These are phyloP conservation scores for Fraxinus pennsylvanica DNA, from an alignment of 257 asterid genomes.

Conservation along the genomic window DNA sequence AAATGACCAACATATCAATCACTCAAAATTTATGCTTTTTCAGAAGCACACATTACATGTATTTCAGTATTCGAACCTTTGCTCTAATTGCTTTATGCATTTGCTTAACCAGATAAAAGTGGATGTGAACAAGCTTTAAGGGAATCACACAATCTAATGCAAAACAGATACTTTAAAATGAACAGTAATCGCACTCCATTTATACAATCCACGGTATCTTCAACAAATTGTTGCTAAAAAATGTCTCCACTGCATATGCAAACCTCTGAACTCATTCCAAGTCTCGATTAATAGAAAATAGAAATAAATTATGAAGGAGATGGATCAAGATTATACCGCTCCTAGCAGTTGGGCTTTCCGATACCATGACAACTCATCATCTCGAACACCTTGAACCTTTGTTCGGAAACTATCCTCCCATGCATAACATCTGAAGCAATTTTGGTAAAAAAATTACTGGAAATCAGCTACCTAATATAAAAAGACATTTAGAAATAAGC, in stretches of 20 bases:
- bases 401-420: conserved; percentile 91
- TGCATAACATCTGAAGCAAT: conserved; percentile 80
- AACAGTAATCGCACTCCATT: background rate
- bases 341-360: conserved; percentile 78
- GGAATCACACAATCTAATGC: conserved; percentile 4
- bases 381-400: conserved; percentile 74
- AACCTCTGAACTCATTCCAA: background rate
- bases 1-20: background rate
- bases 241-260: background rate
- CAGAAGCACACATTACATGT: conserved; percentile 15
- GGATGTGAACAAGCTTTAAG: background rate
- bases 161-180: background rate
- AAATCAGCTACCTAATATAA: conserved; percentile 26
- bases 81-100: background rate
- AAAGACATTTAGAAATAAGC: conserved; percentile 15
- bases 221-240: background rate
- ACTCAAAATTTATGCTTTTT: background rate
- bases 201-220: background rate
- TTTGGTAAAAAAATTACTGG: conserved; percentile 19
- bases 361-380: conserved; percentile 89
- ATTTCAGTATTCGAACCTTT: conserved; percentile 13
- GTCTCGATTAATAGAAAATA: background rate
- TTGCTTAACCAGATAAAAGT: background rate
- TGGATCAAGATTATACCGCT: conserved; percentile 59
- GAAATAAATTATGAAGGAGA: conserved; percentile 23